Evolutionary conservation across 179 eudicot genomes (phyloP).

Genomic region (Gypsophila paniculata): DNA sequence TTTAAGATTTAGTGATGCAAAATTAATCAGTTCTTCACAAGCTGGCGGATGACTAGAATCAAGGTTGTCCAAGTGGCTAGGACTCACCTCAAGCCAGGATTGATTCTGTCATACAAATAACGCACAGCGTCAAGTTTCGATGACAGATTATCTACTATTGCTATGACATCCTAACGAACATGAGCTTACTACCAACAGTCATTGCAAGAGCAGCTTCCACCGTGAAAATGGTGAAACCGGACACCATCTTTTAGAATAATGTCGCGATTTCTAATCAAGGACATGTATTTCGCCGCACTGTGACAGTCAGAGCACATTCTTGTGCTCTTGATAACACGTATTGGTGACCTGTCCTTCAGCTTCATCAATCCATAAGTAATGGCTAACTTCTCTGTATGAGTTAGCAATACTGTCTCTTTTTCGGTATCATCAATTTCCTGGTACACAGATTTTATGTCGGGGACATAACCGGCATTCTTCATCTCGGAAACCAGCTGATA

Average conservation of each 20-base stretch:
- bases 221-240: conserved; percentile 54
- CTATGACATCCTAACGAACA: neutral
- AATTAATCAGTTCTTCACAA: too few species aligned
- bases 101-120: neutral
- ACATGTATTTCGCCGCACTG: conserved; percentile 42
- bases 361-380: conserved; percentile 57
- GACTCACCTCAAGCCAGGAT: too few species aligned
- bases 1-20: too few species aligned
- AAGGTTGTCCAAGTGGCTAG: too few species aligned
- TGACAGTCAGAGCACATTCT: conserved; percentile 62
- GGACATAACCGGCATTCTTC: conserved; percentile 49
- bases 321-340: conserved; percentile 59
- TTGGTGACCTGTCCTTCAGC: conserved; percentile 29
- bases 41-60: too few species aligned
- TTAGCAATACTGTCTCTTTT: conserved; percentile 49
- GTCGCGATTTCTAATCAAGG: conserved; percentile 39
- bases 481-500: conserved; percentile 46
- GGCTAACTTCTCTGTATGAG: conserved; percentile 60
- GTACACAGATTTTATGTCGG: conserved; percentile 41
- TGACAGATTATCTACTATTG: neutral
- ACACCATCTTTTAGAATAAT: conserved; percentile 54
- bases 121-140: neutral
- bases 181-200: conserved; percentile 42
- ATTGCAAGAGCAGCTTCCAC: conserved; percentile 60
- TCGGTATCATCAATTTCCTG: conserved; percentile 41